Evolutionary conservation across 2,329 filamentous ascomycete species (phyloP), one percentile per base, ranked within the genome.

Genomic region (Clarireedia paspali): DNA sequence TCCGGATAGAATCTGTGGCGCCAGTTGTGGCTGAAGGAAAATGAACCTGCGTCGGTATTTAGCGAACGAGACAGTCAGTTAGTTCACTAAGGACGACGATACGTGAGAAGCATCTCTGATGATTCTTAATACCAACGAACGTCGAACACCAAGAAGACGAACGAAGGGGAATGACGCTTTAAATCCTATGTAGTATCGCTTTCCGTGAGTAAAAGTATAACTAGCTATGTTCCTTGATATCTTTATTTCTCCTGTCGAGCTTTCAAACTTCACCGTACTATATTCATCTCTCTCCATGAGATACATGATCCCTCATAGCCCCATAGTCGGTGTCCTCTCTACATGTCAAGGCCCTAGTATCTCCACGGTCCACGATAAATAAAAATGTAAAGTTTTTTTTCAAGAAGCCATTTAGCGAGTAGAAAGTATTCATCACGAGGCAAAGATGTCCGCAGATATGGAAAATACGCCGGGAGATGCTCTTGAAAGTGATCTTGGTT

Each of bases 141-240:
- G 20, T 20, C 20, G 20, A 38, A 38, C 9, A 38, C 9, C 9
- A 38, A 38, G 36, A 15, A 38, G 39, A 34, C 9, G 39, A 42
- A 42, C 5, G 20, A 42, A 6, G 14, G 39, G 17, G 39, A 20
- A 42, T 9, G 17, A 42, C 39, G 39, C 39, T 15, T 5, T 42
- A 42, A 42, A 42, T n/a, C 15, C n/a, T 20, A 42, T 42, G 20
- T 42, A 17, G 20, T 20, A 42, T 42, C 39, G 15, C 39, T 42
- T 34, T 42, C 39, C 39, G 20, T 42, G 39, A 42, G 20, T 17
- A 42, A 20, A 42, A 42, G 15, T 42, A 6, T 38, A 42, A 24
- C 26, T 49, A 49, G 26, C 52, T 49, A 49, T 49, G n/a, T 53
- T 40, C 44, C 44, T 40, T 48, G 20, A 50, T 40, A 47, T 45